Evolutionary conservation across 176 grass and related monocot species (phyloP), one percentile per base, ranked within the genome.

Genomic region (Bolboschoenus planiculmis): DNA sequence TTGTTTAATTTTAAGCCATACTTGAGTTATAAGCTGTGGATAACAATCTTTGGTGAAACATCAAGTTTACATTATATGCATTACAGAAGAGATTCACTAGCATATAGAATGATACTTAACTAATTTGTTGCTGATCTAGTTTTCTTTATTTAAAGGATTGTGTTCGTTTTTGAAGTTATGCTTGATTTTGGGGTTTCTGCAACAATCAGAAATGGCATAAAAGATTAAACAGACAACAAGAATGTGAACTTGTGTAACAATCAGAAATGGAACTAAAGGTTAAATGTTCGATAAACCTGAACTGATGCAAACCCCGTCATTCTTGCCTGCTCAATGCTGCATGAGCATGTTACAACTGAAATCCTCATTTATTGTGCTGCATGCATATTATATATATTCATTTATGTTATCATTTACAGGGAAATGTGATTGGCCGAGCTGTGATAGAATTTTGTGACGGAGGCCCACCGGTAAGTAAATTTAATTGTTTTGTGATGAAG

Each of bases 401-500:
- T 60, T 46, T 81, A 29, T 46, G 10, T 81, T 46, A 4, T 64
- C 88, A 21, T 88, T 72, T 50, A 29, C 61, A 97, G 95, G 95
- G 95, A 53, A 97, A 94, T 86, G 80, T 97, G 83, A 94, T 97
- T 89, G 92, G 90, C 40, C 90, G 92, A 84, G 95, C 92, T 78
- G 78, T 94, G 53, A 77, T 97, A 75, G 92, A 97, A 72, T 97
- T 89, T 62, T 97, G 95, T 8, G 84, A 92, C 8, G 68, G 46
- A 84, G 90, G 81, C 37, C 95, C 95, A 71, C 92, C 83, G 77
- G 95, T 97, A 88, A 91, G 95, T 88, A 72, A 78, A 83, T 79
- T 16, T 73, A 82, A 4, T 8, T 23, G 68, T 58, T 84, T 18
- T 34, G 44, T 46, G 15, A 18, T 39, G 9, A 48, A 81, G 61